A percentile compares a stretch with the other conserved stretches of the same genome.
Evolutionary conservation across 106 monocot species (phyloP).

Genomic region (Dendrobium catenatum): DNA sequence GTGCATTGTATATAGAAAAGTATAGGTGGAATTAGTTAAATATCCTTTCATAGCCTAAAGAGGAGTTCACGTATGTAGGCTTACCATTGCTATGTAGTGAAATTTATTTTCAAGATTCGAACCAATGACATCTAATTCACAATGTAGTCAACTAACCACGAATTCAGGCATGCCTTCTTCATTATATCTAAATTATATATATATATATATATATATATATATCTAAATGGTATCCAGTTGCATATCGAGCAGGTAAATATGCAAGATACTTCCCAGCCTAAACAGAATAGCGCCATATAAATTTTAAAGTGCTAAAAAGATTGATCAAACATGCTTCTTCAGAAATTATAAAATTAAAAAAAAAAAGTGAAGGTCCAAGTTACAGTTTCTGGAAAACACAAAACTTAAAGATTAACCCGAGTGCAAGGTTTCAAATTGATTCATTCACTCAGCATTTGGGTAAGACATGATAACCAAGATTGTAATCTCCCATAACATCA

Average conservation of each 20-base stretch:
- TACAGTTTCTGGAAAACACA: no score
- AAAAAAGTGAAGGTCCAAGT: no score
- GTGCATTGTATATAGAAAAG: not conserved
- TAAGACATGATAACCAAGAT: not conserved
- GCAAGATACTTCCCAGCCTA: no score
- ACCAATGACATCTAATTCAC: not conserved
- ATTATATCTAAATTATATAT: not conserved
- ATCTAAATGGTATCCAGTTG: no score
- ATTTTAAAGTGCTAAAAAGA: no score
- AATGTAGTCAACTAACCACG: not conserved
- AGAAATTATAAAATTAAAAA: no score
- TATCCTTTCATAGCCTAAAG: not conserved
- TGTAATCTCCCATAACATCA: not conserved
- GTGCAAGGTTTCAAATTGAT: no score
- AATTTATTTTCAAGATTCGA: not conserved
- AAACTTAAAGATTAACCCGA: no score
- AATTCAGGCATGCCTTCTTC: not conserved
- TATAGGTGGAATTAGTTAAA: not conserved
- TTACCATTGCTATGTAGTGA: not conserved
- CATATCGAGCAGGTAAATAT: no score
- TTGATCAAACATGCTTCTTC: no score
- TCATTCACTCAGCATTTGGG: no score
- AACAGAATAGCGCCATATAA: no score
- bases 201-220: not conserved
- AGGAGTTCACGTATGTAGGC: not conserved